These are phyloP conservation scores for Xylaria sp. DNA, from an alignment of 2,329 filamentous ascomycete genomes.

Conservation along the genomic window DNA sequence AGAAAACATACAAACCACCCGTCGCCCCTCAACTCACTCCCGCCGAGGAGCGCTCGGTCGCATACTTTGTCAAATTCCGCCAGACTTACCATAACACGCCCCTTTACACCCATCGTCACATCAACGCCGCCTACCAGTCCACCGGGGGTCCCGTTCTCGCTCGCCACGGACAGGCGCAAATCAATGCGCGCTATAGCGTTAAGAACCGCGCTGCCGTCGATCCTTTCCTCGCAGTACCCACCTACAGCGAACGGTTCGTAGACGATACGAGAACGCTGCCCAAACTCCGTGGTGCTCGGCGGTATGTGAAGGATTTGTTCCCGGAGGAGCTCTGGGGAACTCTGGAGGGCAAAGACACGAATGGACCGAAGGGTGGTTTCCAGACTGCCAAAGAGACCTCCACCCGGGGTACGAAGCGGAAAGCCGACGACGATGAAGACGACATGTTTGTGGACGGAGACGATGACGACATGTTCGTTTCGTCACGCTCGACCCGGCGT, in stretches of 20 bases:
- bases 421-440: conserved; percentile 43
- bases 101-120: conserved; percentile 52
- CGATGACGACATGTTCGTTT: conserved; percentile 20
- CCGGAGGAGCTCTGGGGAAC: conserved; percentile 52
- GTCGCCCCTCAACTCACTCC: conserved; percentile 39
- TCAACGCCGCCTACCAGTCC: conserved; percentile 21
- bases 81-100: conserved; percentile 51
- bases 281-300: conserved; percentile 43
- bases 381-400: conserved; percentile 29
- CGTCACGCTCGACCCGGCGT: conserved; percentile 13
- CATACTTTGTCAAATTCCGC: conserved; percentile 50
- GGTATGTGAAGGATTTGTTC: conserved; percentile 48
- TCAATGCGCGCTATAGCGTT: conserved; percentile 51
- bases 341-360: conserved; percentile 43
- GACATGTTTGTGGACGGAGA: conserved; percentile 30
- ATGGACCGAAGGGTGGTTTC: conserved; percentile 28
- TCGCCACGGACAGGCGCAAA: conserved; percentile 52
- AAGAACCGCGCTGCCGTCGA: conserved; percentile 52
- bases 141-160: conserved; percentile 37
- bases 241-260: conserved; percentile 52
- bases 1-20: conserved; percentile 47
- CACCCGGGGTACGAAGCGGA: conserved; percentile 34
- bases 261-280: conserved; percentile 49
- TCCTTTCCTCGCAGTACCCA: conserved; percentile 54
- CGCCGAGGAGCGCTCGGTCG: conserved; percentile 44